Evolutionary conservation across 169 alveolate genomes (phyloP), one percentile per base, ranked within the genome.

Genomic region (Plasmodium knowlesi): DNA sequence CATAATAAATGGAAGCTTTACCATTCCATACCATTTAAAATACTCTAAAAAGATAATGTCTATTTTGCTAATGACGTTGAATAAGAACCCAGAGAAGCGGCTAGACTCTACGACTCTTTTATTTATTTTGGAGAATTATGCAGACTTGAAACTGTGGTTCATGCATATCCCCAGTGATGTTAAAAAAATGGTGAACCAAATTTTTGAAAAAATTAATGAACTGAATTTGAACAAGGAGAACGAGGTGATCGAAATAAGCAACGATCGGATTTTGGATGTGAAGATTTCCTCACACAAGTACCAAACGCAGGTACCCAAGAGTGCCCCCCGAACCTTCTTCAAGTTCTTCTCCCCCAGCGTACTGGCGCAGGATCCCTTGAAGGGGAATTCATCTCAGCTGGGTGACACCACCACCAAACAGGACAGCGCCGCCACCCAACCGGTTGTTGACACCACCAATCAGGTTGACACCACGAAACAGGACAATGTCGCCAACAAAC

Each of bases 1-100:
- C 0, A 95, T 95, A 22, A 81, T 91, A n/a, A 93, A 93, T 78
- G 92, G 95, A 83, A 83, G 93, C 30, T 95, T 81, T 70, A 82
- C 37, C 16, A 91, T 91, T 76, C 95, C 95, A 0, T 39, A 72
- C 50, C 41, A 28, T 19, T 19, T 73, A 2, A 91, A 91, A 74
- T 81, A 71, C 54, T 91, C 95, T 0, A 91, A 91, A 25, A 80
- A 91, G 81, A 91, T 91, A 22, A 74, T 91, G 1, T 80, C 95
- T 22, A 71, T 91, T 81, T 19, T 91, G 39, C 78, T 91, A 0
- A 81, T 91, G 92, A 91, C 92, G 3, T 71, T 91, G 30, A 54
- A 80, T 32, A 91, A 91, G 39, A 82, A 91, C 67, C 95, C 95
- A 9, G 43, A 81, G 83, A 70, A 81, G 14, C 2, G 95, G 74